Conservation (phyloP, 1,139 yeast species). For the Saccharomyces hybrid region DNA sequence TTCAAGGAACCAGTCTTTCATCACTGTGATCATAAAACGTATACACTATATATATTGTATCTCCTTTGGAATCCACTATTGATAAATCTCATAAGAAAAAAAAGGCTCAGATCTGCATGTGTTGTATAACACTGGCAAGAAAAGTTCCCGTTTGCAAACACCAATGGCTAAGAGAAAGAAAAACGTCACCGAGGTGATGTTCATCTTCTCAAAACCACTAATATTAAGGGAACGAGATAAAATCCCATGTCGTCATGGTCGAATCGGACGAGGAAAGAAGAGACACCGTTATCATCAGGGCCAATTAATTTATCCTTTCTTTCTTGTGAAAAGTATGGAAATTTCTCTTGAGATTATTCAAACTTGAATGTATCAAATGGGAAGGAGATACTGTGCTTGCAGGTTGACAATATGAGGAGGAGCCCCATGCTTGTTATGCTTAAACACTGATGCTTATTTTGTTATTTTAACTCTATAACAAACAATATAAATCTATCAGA, state of each 20-base stretch:
- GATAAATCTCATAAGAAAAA: slow-evolving; percentile 3
- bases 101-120: slow-evolving; percentile 38
- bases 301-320: slow-evolving; percentile 11
- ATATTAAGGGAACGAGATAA: slow-evolving; percentile 30
- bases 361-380: slow-evolving; percentile 11
- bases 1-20: slow-evolving; percentile 57
- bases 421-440: background rate
- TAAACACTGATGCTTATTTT: background rate
- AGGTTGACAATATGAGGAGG: background rate
- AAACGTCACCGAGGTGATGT: background rate
- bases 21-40: slow-evolving; percentile 40
- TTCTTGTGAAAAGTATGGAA: background rate
- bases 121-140: slow-evolving; percentile 72
- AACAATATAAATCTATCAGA: background rate
- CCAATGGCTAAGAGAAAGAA: background rate
- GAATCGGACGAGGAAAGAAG: slow-evolving; percentile 91
- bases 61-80: background rate
- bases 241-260: slow-evolving; percentile 83
- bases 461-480: background rate
- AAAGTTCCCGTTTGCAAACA: slow-evolving; percentile 39
- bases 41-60: background rate
- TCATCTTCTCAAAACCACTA: background rate
- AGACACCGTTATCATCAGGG: slow-evolving; percentile 39
- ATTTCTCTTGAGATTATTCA: slow-evolving; percentile 13
- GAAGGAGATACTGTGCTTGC: background rate